A percentile compares a stretch with the other conserved stretches of the same genome.
Evolutionary conservation across 352 stramenopile species (phyloP).

Genomic region (Peronospora tabacina): DNA sequence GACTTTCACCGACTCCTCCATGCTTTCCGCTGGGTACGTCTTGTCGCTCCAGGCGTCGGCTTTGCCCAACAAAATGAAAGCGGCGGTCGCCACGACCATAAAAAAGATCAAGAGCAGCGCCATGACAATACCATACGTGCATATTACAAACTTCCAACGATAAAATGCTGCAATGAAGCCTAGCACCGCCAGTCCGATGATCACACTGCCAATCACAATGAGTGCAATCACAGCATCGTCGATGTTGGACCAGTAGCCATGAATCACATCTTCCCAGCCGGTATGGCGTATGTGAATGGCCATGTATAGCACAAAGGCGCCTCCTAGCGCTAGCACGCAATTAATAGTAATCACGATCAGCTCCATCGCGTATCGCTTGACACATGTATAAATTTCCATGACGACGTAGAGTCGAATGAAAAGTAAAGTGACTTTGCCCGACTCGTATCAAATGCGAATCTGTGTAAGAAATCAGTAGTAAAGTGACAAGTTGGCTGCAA

Average conservation of each 20-base stretch:
- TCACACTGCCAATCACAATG: constrained; percentile 40
- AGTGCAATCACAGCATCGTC: constrained; percentile 39
- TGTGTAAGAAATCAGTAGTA: too few relatives aligned
- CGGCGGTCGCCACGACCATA: constrained; percentile 33
- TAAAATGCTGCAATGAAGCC: constrained; percentile 48
- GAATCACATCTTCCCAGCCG: constrained; percentile 49
- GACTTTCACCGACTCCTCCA: constrained; percentile 41
- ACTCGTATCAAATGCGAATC: too few relatives aligned
- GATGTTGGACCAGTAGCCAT: constrained; percentile 42
- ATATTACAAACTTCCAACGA: constrained; percentile 45
- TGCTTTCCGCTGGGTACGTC: constrained; percentile 37
- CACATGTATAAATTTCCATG: constrained; percentile 5
- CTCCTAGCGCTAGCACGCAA: constrained; percentile 43
- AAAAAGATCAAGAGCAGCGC: constrained; percentile 49
- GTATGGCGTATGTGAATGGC: constrained; percentile 34
- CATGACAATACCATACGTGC: constrained; percentile 49
- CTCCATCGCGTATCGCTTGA: constrained; percentile 21
- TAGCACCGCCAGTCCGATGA: constrained; percentile 50
- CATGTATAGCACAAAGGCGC: constrained; percentile 46
- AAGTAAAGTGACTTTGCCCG: constrained; percentile 7
- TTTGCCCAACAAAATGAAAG: constrained; percentile 39
- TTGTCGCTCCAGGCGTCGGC: constrained; percentile 38
- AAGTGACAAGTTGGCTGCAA: too few relatives aligned
- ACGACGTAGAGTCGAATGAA: constrained; percentile 16
- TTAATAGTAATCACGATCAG: constrained; percentile 56